These are phyloP conservation scores for Stentor coeruleus DNA, from an alignment of 73 alveolate genomes.

Conservation along the genomic window DNA sequence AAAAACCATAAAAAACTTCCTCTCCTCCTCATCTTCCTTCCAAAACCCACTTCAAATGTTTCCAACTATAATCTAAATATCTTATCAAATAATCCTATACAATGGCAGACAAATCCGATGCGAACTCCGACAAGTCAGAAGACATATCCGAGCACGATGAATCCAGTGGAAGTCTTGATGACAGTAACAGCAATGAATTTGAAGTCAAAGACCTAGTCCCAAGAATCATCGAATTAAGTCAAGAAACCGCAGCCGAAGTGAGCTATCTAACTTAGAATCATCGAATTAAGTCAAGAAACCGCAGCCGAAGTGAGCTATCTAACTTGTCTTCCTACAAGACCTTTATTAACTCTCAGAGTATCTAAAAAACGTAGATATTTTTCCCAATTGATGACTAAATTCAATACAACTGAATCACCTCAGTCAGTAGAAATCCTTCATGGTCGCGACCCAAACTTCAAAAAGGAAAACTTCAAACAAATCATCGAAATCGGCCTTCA, in stretches of 20 bases:
- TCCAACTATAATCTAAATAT: too few relatives aligned
- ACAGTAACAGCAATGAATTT: slow-evolving; percentile 10
- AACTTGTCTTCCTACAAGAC: slow-evolving; percentile 35
- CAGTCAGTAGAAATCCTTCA: slow-evolving; percentile 39
- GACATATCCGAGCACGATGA: slow-evolving; percentile 24
- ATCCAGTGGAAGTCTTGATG: slow-evolving; percentile 13
- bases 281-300: slow-evolving; percentile 36
- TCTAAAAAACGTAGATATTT: slow-evolving; percentile 54
- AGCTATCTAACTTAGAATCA: slow-evolving; percentile 35
- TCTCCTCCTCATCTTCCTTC: too few relatives aligned
- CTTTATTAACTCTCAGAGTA: slow-evolving; percentile 42
- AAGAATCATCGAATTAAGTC: slow-evolving; percentile 36
- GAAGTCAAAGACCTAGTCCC: slow-evolving; percentile 54
- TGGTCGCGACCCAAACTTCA: slow-evolving; percentile 32
- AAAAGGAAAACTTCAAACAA: slow-evolving; percentile 33
- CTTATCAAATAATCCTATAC: not conserved
- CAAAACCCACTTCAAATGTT: too few relatives aligned
- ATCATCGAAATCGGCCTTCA: slow-evolving; percentile 62
- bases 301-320: slow-evolving; percentile 39
- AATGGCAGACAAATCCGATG: slow-evolving; percentile 14
- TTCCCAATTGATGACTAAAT: slow-evolving; percentile 38
- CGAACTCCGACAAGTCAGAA: slow-evolving; percentile 18
- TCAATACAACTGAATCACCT: slow-evolving; percentile 49
- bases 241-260: slow-evolving; percentile 45
- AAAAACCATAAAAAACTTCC: too few relatives aligned